Base-by-base conservation (phyloP, 352 stramenopile genomes). In the Aphanomyces invadans region DNA sequence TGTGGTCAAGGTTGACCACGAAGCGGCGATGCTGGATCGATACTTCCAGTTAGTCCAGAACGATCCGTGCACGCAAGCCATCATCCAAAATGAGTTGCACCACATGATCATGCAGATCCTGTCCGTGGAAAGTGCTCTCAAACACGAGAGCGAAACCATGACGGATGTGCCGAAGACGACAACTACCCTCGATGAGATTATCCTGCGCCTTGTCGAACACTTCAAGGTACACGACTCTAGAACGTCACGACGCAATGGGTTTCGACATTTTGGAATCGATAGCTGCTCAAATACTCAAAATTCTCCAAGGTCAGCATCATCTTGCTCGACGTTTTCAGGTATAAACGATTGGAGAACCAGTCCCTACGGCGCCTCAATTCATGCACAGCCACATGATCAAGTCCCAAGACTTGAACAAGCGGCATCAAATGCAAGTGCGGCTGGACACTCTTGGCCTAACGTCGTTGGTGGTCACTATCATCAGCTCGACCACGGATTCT, bases 341-440 rank as follows among this genome's bases (percentile, higher is more conserved):
- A 42, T 42, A n/a, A n/a, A n/a, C n/a, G n/a, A n/a, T n/a, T n/a
- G n/a, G n/a, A n/a, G n/a, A n/a, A n/a, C n/a, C n/a, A n/a, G n/a
- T n/a, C n/a, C n/a, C n/a, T n/a, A n/a, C n/a, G n/a, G n/a, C n/a
- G n/a, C n/a, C n/a, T n/a, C n/a, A n/a, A n/a, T n/a, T n/a, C n/a
- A n/a, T n/a, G n/a, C n/a, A n/a, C n/a, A 83, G 72, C 21, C 78
- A 78, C 29, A 89, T 87, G 77, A 89, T 90, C 51, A 83, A 83
- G 44, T 80, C 80, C 2, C 70, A 86, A 19, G 74, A 81, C n/a
- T 32, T 70, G 2, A 74, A 80, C 17, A 69, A 76, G 19, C 73
- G 77, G 0, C 80, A 86, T 33, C 63, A 71, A 19, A 90, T 90
- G 78, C 81, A 90, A 65, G 60, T 76, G n/a, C 87, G 81, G 48